These are phyloP conservation scores for Eucalyptus marginata DNA, from an alignment of 345 rosid genomes.

Conservation along the genomic window DNA sequence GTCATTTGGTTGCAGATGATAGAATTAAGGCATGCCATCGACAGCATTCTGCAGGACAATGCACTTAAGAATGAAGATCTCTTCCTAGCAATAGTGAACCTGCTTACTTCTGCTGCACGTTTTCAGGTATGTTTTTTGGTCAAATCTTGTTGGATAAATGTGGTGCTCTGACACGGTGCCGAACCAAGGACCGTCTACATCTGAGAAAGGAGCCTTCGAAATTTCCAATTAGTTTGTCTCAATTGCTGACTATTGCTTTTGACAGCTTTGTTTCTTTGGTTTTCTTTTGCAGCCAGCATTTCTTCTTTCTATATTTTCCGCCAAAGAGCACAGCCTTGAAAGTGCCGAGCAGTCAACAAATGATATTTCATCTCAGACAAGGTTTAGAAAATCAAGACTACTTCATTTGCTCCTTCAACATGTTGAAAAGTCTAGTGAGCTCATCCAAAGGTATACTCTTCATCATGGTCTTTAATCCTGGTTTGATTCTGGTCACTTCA, in stretches of 20 bases:
- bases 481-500: background rate
- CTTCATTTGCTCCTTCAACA: conserved; percentile 30
- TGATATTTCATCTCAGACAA: conserved; percentile 13
- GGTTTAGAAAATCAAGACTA: conserved; percentile 30
- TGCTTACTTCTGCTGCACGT: conserved; percentile 64
- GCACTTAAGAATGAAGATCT: conserved; percentile 45
- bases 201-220: background rate
- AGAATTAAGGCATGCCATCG: conserved; percentile 38
- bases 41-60: conserved; percentile 29
- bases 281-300: conserved; percentile 68
- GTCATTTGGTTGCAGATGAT: conserved; percentile 28
- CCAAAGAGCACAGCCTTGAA: conserved; percentile 18
- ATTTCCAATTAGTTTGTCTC: background rate
- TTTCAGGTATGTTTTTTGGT: conserved; percentile 39
- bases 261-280: background rate
- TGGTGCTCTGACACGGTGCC: background rate
- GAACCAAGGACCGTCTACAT: background rate
- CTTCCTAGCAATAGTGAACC: conserved; percentile 36
- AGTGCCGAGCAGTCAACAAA: conserved; percentile 15
- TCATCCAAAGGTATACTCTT: conserved; percentile 46
- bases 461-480: background rate
- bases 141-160: background rate
- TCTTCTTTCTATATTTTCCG: conserved; percentile 44
- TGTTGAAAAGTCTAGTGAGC: conserved; percentile 46
- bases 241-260: background rate